Conservation (phyloP, 2,329 filamentous ascomycete species). For the Aspergillus novofumigatus region DNA sequence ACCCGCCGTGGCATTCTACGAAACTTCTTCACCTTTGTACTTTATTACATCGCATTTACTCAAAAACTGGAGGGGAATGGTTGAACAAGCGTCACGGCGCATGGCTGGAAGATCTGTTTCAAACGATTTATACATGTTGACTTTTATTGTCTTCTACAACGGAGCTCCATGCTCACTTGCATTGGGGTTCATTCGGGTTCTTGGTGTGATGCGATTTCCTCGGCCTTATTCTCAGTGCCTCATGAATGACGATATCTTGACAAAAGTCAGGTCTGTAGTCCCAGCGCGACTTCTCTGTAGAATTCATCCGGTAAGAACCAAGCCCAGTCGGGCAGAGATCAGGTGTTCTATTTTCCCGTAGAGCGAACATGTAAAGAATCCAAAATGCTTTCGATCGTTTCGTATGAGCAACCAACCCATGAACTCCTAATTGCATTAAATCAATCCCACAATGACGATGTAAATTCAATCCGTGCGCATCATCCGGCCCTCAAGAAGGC, state of each 20-base stretch:
- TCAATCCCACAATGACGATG: slow-evolving; percentile 15
- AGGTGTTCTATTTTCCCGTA: slow-evolving; percentile 7
- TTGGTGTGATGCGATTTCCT: slow-evolving; percentile 7
- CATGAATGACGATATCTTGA: slow-evolving; percentile 7
- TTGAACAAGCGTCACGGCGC: slow-evolving; percentile 15
- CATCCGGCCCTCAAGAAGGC: not conserved
- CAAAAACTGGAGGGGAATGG: slow-evolving; percentile 2
- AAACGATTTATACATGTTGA: slow-evolving; percentile 4
- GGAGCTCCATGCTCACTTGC: not conserved
- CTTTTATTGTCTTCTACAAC: slow-evolving; percentile 11
- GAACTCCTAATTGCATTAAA: slow-evolving; percentile 35
- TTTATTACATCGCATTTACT: slow-evolving; percentile 9
- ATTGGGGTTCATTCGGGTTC: slow-evolving; percentile 1
- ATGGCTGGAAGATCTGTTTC: slow-evolving; percentile 17
- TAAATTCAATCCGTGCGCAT: slow-evolving; percentile 20
- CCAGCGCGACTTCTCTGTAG: not conserved
- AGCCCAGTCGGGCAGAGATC: not conserved
- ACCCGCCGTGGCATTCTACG: slow-evolving; percentile 1
- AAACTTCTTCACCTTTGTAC: slow-evolving; percentile 10
- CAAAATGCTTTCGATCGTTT: slow-evolving; percentile 28
- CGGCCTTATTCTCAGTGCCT: not conserved
- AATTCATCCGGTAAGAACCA: not conserved
- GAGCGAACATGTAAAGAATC: slow-evolving; percentile 13
- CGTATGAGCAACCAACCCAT: slow-evolving; percentile 33
- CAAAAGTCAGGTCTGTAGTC: not conserved